These are phyloP conservation scores for Orbilia oligospora DNA, from an alignment of 2,329 filamentous ascomycete species.

Conservation along the genomic window DNA sequence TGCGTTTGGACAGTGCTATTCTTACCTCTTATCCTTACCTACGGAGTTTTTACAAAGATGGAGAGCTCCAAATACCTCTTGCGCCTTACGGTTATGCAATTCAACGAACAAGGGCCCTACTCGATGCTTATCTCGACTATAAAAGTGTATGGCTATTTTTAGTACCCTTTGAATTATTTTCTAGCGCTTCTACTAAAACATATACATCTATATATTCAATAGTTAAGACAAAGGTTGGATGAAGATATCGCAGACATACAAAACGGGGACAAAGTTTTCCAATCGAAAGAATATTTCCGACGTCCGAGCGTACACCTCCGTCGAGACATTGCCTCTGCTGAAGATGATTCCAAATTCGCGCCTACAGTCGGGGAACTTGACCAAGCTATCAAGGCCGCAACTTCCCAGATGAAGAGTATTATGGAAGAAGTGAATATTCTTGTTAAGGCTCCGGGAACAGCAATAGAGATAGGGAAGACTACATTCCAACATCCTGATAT, in stretches of 20 bases:
- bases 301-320: conserved; percentile 24
- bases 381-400: conserved; percentile 35
- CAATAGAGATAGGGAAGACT: conserved; percentile 14
- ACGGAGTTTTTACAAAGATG: conserved; percentile 61
- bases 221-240: conserved; percentile 38
- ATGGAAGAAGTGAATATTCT: conserved; percentile 58
- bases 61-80: conserved; percentile 44
- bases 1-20: conserved; percentile 60
- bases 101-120: conserved; percentile 61
- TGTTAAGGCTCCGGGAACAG: conserved; percentile 17
- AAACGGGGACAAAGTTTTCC: conserved; percentile 56
- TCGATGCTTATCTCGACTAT: conserved; percentile 64
- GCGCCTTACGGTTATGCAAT: conserved; percentile 63
- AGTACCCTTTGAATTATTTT: background rate
- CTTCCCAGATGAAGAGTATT: conserved; percentile 61
- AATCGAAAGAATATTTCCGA: conserved; percentile 47
- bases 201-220: background rate
- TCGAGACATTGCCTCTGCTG: conserved; percentile 31
- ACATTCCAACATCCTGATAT: conserved; percentile 47
- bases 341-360: conserved; percentile 49
- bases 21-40: conserved; percentile 64
- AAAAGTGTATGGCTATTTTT: conserved; percentile 49
- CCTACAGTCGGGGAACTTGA: conserved; percentile 33
- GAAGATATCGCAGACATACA: conserved; percentile 53
- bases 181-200: background rate